Conservation (phyloP, 352 stramenopile species). For the Hyaloperonospora brassicae region DNA sequence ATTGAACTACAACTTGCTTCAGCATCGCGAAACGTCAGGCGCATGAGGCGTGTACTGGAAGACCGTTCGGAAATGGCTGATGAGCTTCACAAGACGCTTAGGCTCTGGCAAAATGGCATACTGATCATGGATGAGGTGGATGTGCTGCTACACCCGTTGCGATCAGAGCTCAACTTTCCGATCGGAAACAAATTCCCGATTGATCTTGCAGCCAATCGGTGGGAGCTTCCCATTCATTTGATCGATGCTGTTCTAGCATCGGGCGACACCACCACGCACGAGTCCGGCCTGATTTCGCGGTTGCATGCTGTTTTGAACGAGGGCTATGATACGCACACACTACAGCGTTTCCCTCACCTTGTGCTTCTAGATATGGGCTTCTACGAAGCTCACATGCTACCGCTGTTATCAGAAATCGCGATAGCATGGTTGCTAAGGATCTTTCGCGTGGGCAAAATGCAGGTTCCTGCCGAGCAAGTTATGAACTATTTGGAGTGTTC, state of each 20-base stretch:
- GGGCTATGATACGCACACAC: constrained; percentile 88
- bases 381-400: constrained; percentile 91
- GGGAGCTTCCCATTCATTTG: constrained; percentile 89
- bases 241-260: constrained; percentile 90
- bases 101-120: constrained; percentile 90
- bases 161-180: constrained; percentile 88
- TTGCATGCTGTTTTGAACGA: constrained; percentile 88
- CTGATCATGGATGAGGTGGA: constrained; percentile 92
- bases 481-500: constrained; percentile 65
- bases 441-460: constrained; percentile 91
- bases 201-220: constrained; percentile 84
- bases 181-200: constrained; percentile 90
- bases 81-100: constrained; percentile 80
- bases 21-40: constrained; percentile 63
- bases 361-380: constrained; percentile 95
- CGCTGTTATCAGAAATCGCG: constrained; percentile 86
- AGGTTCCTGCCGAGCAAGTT: constrained; percentile 70
- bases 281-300: constrained; percentile 27
- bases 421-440: constrained; percentile 80
- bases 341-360: constrained; percentile 96
- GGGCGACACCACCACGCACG: constrained; percentile 7
- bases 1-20: constrained; percentile 50
- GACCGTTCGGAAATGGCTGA: constrained; percentile 85
- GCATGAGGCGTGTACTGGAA: constrained; percentile 60
- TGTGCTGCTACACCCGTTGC: constrained; percentile 85